Base-by-base conservation (phyloP, 352 stramenopile genomes). In the Phytopythium cucurbitacearum region DNA sequence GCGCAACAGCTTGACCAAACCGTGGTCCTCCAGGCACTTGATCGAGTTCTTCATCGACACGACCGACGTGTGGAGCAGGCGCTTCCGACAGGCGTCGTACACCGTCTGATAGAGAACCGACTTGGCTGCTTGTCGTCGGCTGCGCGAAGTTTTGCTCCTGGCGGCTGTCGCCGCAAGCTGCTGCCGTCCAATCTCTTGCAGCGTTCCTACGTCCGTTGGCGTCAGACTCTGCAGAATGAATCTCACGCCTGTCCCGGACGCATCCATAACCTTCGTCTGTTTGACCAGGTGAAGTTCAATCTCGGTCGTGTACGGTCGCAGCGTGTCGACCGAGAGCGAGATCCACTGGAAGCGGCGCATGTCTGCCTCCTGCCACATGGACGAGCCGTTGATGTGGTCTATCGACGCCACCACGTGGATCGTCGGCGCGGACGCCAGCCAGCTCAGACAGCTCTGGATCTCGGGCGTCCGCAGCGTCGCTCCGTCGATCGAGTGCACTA, bases 211-310 rank as follows among this genome's bases (percentile, higher is more conserved):
- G 57, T 87, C 73, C 13, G 71, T 80, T 9, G 76, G 76, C 16
- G 76, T 82, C 11, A 87, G 62, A 69, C 73, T 84, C 55, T 84
- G 70, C 11, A 87, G 53, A 53, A 87, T 87, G 53, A 77, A 87
- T 39, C 80, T 73, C 51, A 87, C 69, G 16, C 76, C 76, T 33
- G 45, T 76, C 32, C 56, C 69, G 5, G 69, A 77, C 16, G 57
- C 56, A 50, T 74, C 60, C 4, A 46, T 56, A n/a, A 47, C 60
- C 44, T 64, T 76, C 13, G 61, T 36, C 10, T 54, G 57, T 33
- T 64, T 74, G 0, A 56, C 49, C 32, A 76, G 40, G 10, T 59
- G 64, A 35, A 78, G 43, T 34, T 76, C 67, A 41, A 82, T 61
- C 57, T 87, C 76, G 15, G 62, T 48, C 7, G 68, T 71, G 48